Evolutionary conservation across 768 basidiomycete genomes (phyloP).

Genomic region (Collybia mongolica): DNA sequence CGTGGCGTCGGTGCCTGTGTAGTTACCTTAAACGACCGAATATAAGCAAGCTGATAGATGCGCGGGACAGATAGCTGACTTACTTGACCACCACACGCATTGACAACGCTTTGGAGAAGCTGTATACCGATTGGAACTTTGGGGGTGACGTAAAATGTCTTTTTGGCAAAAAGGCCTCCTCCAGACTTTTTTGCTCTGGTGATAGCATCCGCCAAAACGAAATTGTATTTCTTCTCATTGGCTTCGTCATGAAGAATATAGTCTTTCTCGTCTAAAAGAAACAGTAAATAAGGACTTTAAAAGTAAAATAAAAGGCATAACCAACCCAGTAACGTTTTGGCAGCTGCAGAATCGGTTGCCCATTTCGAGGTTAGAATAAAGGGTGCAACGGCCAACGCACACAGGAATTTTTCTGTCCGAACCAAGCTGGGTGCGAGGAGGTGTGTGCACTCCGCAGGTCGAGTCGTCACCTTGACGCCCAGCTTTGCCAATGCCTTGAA

Average conservation of each 20-base stretch:
- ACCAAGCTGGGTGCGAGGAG: conserved; percentile 67
- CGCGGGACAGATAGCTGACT: conserved; percentile 11
- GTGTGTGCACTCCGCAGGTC: conserved; percentile 74
- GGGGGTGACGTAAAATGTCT: conserved; percentile 74
- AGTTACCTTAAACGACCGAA: conserved; percentile 30
- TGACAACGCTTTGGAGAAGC: conserved; percentile 67
- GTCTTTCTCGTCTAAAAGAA: conserved; percentile 53
- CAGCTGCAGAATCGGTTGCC: conserved; percentile 59
- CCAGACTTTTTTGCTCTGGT: conserved; percentile 49
- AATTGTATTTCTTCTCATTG: conserved; percentile 65
- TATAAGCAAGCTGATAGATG: conserved; percentile 1
- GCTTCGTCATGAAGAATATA: conserved; percentile 59
- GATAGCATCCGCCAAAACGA: conserved; percentile 63
- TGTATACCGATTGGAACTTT: conserved; percentile 58
- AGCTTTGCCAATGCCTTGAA: conserved; percentile 58
- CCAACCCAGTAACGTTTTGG: conserved; percentile 64
- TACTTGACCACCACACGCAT: conserved; percentile 72
- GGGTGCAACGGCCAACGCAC: conserved; percentile 64
- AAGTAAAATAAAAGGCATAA: conserved; percentile 6
- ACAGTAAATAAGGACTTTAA: background rate
- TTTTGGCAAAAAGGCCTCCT: conserved; percentile 59
- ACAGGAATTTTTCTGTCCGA: conserved; percentile 87
- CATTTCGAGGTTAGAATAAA: conserved; percentile 66
- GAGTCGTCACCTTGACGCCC: conserved; percentile 63
- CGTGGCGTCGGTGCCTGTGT: conserved; percentile 53